Conservation (phyloP, 2,329 filamentous ascomycete species). For the Aspergillus brunneoviolaceus region DNA sequence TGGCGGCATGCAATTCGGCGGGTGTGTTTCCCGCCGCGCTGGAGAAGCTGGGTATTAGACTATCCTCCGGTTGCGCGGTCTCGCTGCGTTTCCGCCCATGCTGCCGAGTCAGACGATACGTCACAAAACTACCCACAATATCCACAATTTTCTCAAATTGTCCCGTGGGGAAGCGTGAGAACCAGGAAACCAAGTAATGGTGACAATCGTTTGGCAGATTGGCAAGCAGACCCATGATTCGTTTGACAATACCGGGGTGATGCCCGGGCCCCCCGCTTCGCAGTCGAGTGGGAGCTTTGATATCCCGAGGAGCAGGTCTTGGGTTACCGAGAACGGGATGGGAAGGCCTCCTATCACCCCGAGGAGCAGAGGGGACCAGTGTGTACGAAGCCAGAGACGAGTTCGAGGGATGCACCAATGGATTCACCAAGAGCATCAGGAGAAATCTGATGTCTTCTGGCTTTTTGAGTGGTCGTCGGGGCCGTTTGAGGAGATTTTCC, state of each 20-base stretch:
- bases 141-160: constrained; percentile 75
- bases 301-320: constrained; percentile 19
- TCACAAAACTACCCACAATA: constrained; percentile 73
- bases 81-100: constrained; percentile 64
- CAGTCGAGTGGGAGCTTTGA: constrained; percentile 10
- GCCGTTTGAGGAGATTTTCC: constrained; percentile 76
- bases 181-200: constrained; percentile 74
- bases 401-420: constrained; percentile 61
- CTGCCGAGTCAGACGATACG: constrained; percentile 72
- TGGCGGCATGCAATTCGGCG: constrained; percentile 74
- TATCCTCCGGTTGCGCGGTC: constrained; percentile 54
- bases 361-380: constrained; percentile 18
- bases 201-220: constrained; percentile 75
- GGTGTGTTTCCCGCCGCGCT: constrained; percentile 62
- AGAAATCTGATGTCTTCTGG: constrained; percentile 74
- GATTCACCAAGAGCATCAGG: constrained; percentile 75
- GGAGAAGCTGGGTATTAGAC: constrained; percentile 70
- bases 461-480: constrained; percentile 66
- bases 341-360: constrained; percentile 31
- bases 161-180: constrained; percentile 65
- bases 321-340: constrained; percentile 23
- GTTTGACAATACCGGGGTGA: constrained; percentile 81
- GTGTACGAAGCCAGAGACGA: constrained; percentile 17
- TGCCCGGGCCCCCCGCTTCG: constrained; percentile 55
- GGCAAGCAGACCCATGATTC: constrained; percentile 75